Evolutionary conservation across 495 filamentous ascomycete genomes (phyloP), one percentile per base, ranked within the genome.

Genomic region (Jackrogersella minutella): DNA sequence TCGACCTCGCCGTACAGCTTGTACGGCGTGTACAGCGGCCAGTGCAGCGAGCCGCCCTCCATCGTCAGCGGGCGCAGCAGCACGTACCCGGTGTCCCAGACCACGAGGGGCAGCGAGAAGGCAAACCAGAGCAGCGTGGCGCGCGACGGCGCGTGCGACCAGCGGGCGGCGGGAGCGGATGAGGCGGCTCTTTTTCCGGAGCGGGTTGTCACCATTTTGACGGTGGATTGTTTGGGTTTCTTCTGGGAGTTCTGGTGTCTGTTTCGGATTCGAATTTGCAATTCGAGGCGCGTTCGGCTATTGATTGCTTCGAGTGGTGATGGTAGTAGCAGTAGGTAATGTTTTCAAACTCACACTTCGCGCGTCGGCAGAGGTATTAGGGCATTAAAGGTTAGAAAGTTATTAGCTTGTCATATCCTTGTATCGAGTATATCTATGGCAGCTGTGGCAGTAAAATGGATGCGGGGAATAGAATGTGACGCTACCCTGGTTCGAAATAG

Each of bases 11-110:
- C 89, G 78, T 97, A 97, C 0, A 96, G 85, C 72, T 83, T 87
- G 76, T 97, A 97, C 0, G 91, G 93, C 11, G 78, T 77, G 85
- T 86, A 97, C 49, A 97, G 67, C 5, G 90, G 90, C 66, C 82
- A 86, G 76, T 96, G 91, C 43, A 91, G 77, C 33, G 77, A 75
- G 5, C 93, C 92, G 58, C 91, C 91, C 0, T 89, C 86, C 92
- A 98, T 96, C 44, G 85, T 88, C 77, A 88, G 84, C 28, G 94
- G 94, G 16, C 94, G 91, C 40, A 93, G 77, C 28, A 97, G 77
- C 36, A 96, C 86, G 79, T 96, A 97, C 46, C 80, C 80, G 6
- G 86, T 82, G 79, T 97, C 94, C 93, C 93, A 96, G 41, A 82
- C 64, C n/a, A 94, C 90, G 55, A 93, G 80, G 2, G 93, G 92